Evolutionary conservation across 306 rosid genomes (phyloP).

Genomic region (Vigna reflexopilosa): DNA sequence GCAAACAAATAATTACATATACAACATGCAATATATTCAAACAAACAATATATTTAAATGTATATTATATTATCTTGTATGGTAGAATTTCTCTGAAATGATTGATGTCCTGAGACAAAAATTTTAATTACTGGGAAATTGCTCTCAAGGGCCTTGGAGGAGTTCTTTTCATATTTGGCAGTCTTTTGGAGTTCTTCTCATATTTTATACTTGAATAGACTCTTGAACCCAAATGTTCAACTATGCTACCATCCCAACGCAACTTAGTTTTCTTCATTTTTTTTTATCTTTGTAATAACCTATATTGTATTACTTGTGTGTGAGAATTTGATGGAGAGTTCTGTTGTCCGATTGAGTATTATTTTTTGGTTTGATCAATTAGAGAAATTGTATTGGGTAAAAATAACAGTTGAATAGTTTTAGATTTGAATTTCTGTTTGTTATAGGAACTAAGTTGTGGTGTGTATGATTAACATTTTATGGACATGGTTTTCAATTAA

Average conservation of each 20-base stretch:
- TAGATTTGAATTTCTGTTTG: neutral
- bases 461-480: neutral
- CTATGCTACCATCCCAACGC: slow-evolving; percentile 18
- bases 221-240: slow-evolving; percentile 3
- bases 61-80: too few relatives aligned
- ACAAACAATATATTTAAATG: too few relatives aligned
- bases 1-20: too few relatives aligned
- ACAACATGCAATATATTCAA: too few relatives aligned
- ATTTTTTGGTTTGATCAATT: neutral
- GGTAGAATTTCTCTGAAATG: too few relatives aligned
- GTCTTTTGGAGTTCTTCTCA: too few relatives aligned
- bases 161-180: too few relatives aligned
- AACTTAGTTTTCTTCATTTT: neutral
- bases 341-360: neutral
- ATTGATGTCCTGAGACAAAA: too few relatives aligned
- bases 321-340: slow-evolving; percentile 25
- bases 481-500: neutral
- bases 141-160: too few relatives aligned
- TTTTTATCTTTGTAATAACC: neutral
- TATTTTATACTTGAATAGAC: neutral
- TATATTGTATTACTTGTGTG: slow-evolving; percentile 28
- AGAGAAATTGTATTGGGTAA: slow-evolving; percentile 27
- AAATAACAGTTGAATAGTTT: slow-evolving; percentile 1
- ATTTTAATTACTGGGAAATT: too few relatives aligned
- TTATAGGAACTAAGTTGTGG: neutral